Percentiles rank a stretch among this genome's conserved stretches.
These are phyloP conservation scores for Jaminaea rosea DNA, from an alignment of 1,284 basidiomycete genomes.

Conservation along the genomic window DNA sequence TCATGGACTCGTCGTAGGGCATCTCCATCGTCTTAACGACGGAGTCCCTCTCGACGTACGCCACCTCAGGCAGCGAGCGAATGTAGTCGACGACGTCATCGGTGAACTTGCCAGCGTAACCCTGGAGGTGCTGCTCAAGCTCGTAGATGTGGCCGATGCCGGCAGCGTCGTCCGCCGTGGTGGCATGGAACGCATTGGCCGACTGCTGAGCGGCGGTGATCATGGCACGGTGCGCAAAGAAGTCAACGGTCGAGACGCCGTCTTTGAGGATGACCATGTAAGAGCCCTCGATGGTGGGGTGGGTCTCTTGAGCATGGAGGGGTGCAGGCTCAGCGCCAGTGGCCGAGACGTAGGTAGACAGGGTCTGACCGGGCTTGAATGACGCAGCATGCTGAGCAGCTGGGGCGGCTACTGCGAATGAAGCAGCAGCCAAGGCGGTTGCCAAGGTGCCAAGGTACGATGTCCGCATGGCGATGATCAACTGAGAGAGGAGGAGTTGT, in stretches of 20 bases:
- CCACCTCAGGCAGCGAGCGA: constrained; percentile 78
- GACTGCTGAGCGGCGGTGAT: constrained; percentile 27
- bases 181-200: constrained; percentile 26
- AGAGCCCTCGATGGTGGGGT: constrained; percentile 28
- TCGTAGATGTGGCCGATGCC: constrained; percentile 42
- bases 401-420: too few species aligned
- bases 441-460: too few species aligned
- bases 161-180: constrained; percentile 16
- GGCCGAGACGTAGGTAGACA: constrained; percentile 4
- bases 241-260: constrained; percentile 26
- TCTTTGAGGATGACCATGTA: constrained; percentile 46
- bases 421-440: too few species aligned
- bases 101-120: constrained; percentile 79
- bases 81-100: constrained; percentile 66
- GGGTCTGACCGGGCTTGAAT: constrained; percentile 2
- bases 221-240: constrained; percentile 30
- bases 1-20: constrained; percentile 30
- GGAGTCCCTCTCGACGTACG: constrained; percentile 78
- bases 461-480: too few species aligned
- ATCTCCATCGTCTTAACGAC: constrained; percentile 37
- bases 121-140: constrained; percentile 52
- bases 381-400: too few species aligned
- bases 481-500: too few species aligned
- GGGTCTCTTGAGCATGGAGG: constrained; percentile 3
- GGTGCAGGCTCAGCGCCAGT: constrained; percentile 2